Conservation (phyloP, 1,284 basidiomycete genomes). For the Naganishia albida region DNA sequence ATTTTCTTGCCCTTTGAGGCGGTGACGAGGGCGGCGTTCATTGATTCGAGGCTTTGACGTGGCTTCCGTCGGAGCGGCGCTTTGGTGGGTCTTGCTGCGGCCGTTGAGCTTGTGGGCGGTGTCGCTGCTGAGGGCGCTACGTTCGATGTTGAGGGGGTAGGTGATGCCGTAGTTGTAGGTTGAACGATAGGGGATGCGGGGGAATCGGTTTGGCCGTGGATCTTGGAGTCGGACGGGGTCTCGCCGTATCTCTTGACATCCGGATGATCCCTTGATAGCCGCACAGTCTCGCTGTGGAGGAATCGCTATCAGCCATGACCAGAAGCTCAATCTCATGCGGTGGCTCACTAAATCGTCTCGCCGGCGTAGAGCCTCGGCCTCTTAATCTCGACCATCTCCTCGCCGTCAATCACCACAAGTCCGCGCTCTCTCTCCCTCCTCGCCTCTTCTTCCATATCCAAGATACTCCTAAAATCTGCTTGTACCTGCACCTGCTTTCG, state of each 20-base stretch:
- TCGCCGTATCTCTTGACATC: constrained; percentile 37
- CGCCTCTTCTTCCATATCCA: constrained; percentile 24
- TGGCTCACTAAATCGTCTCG: constrained; percentile 49
- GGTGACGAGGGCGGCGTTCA: constrained; percentile 47
- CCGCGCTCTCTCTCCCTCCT: constrained; percentile 6
- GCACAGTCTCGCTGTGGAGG: constrained; percentile 45
- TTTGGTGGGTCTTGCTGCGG: constrained; percentile 27
- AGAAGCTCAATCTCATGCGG: constrained; percentile 8
- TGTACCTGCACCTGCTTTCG: constrained; percentile 1
- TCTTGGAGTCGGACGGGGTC: neutral
- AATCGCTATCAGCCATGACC: neutral
- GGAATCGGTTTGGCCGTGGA: no score
- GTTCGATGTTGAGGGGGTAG: neutral
- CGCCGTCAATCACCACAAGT: neutral
- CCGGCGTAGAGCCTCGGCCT: constrained; percentile 50
- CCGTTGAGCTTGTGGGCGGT: neutral
- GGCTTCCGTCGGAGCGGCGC: constrained; percentile 44
- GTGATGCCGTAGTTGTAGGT: neutral
- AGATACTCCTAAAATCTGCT: constrained; percentile 1
- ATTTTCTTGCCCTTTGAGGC: constrained; percentile 49
- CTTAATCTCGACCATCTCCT: constrained; percentile 45
- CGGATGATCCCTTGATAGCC: constrained; percentile 42
- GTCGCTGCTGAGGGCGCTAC: constrained; percentile 7
- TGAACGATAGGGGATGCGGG: neutral
- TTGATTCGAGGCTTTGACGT: constrained; percentile 49